Evolutionary conservation across 176 grass and related monocot species (phyloP).

Genomic region (Olyra latifolia): DNA sequence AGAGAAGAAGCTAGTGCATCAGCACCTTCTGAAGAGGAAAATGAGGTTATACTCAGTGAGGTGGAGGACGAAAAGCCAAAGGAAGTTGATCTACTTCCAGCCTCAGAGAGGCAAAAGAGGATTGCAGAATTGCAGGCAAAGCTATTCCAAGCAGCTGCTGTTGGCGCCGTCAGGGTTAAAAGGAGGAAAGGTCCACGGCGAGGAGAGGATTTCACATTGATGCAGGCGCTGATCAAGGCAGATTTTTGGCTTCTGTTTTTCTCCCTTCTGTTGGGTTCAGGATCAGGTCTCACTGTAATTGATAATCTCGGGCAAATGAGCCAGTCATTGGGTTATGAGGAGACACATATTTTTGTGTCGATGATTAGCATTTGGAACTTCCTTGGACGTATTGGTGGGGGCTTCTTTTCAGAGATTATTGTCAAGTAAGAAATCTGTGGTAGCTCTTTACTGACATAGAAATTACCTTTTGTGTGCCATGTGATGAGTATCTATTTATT

Average conservation of each 20-base stretch:
- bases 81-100: conserved; percentile 85
- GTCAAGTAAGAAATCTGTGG: conserved; percentile 58
- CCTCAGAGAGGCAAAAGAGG: conserved; percentile 80
- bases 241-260: conserved; percentile 94
- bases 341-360: conserved; percentile 83
- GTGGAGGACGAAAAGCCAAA: conserved; percentile 83
- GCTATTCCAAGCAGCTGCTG: conserved; percentile 78
- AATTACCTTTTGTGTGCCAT: not conserved
- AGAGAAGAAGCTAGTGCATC: conserved; percentile 53
- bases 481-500: conserved; percentile 15
- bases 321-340: conserved; percentile 68
- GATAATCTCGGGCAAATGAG: conserved; percentile 98
- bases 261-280: conserved; percentile 77
- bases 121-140: conserved; percentile 77
- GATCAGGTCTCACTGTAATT: conserved; percentile 87
- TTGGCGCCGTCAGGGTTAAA: conserved; percentile 78
- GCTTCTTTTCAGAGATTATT: conserved; percentile 89
- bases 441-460: conserved; percentile 22
- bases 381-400: conserved; percentile 82
- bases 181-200: conserved; percentile 67
- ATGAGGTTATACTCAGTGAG: conserved; percentile 89
- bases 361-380: conserved; percentile 99
- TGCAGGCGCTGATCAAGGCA: conserved; percentile 84
- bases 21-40: conserved; percentile 33
- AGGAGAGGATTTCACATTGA: conserved; percentile 88